Evolutionary conservation across 2,329 filamentous ascomycete species (phyloP).

Genomic region (Amauroascus niger): DNA sequence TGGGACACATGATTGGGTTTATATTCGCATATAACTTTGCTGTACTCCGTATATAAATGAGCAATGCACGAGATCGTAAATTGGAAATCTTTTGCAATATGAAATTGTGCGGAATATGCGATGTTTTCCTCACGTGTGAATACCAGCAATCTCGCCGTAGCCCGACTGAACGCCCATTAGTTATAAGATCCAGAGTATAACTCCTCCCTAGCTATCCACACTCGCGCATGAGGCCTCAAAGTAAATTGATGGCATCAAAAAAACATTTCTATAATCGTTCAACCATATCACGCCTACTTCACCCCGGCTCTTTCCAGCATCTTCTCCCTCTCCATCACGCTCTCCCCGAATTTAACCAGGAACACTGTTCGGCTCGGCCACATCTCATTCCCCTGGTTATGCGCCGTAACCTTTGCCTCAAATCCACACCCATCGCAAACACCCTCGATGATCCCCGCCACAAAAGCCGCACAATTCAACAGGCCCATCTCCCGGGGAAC

Average conservation of each 20-base stretch:
- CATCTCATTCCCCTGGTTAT: conserved; percentile 66
- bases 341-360: conserved; percentile 80
- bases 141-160: background rate
- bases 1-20: background rate
- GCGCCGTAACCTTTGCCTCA: conserved; percentile 78
- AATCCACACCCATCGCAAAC: conserved; percentile 91
- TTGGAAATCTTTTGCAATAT: too few relatives aligned
- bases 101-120: background rate
- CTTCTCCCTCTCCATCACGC: conserved; percentile 84
- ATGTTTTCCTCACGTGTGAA: background rate
- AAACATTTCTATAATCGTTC: too few relatives aligned
- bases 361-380: conserved; percentile 97
- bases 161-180: background rate
- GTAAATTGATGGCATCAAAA: too few relatives aligned
- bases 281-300: too few relatives aligned
- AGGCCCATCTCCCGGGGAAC: conserved; percentile 93
- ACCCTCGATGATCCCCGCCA: conserved; percentile 90
- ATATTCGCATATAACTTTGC: background rate
- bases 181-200: background rate
- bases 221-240: background rate
- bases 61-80: too few relatives aligned
- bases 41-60: background rate
- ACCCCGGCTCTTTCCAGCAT: conserved; percentile 56
- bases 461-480: conserved; percentile 91
- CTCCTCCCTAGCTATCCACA: background rate